phyloP scores from a whole-genome alignment of 2,329 filamentous ascomycete genomes.

The Trichoderma arundinaceum region DNA sequence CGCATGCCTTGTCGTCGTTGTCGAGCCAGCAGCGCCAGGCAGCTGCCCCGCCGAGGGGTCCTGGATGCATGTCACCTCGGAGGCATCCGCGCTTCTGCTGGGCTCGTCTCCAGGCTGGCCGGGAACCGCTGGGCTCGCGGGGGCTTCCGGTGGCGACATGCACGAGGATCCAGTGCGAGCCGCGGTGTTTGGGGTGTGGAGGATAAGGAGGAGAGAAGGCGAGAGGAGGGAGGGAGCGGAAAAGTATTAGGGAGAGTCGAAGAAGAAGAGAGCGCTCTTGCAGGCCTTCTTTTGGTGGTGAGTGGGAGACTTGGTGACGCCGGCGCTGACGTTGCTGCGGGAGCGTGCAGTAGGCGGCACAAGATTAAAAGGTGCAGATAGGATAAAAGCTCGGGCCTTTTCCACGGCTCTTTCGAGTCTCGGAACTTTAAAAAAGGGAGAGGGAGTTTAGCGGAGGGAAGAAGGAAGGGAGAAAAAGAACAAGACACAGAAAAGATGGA shows the following conservation, averaged over 20 bases:
- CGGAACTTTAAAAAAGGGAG: no score
- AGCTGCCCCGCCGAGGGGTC: slow-evolving; percentile 31
- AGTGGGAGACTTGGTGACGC: no score
- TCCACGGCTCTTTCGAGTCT: no score
- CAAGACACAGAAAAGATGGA: no score
- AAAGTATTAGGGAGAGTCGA: neutral
- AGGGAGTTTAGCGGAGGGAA: no score
- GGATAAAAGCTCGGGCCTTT: no score
- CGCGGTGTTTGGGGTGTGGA: neutral
- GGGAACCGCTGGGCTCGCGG: slow-evolving; percentile 38
- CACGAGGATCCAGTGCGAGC: slow-evolving; percentile 34
- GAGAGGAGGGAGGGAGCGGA: neutral
- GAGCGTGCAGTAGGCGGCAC: no score
- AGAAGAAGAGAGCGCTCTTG: neutral
- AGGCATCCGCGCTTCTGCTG: slow-evolving; percentile 34
- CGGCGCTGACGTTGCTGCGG: no score
- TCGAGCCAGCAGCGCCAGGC: slow-evolving; percentile 14
- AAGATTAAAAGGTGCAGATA: no score
- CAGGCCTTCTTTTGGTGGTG: neutral
- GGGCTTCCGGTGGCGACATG: slow-evolving; percentile 47
- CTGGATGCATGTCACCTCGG: slow-evolving; percentile 38
- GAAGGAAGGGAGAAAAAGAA: no score
- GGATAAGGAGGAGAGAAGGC: neutral
- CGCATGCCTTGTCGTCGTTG: neutral
- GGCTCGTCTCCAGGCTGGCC: slow-evolving; percentile 37